These are phyloP conservation scores for Pichia kudriavzevii DNA, from an alignment of 1,139 yeast species.

Conservation along the genomic window DNA sequence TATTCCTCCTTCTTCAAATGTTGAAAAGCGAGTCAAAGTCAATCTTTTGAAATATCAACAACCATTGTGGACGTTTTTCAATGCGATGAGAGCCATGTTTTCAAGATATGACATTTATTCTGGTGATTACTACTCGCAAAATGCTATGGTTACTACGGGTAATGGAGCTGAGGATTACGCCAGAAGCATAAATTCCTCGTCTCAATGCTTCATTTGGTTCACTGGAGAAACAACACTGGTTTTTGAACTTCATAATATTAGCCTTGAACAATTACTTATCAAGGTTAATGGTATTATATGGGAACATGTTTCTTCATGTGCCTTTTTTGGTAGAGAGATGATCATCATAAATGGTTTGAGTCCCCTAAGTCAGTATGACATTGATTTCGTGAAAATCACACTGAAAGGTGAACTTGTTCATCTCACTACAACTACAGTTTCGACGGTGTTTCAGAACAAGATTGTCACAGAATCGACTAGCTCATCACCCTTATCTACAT, in stretches of 20 bases:
- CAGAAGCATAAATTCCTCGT: slow-evolving; percentile 22
- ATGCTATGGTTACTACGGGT: slow-evolving; percentile 33
- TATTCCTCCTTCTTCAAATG: neutral
- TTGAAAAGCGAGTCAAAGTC: slow-evolving; percentile 18
- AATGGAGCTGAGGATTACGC: slow-evolving; percentile 27
- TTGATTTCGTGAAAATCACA: slow-evolving; percentile 44
- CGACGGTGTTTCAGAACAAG: slow-evolving; percentile 34
- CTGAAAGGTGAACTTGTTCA: slow-evolving; percentile 32
- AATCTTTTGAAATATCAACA: slow-evolving; percentile 33
- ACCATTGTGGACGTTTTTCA: slow-evolving; percentile 63
- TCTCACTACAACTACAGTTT: slow-evolving; percentile 37
- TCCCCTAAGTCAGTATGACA: slow-evolving; percentile 61
- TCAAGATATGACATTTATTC: slow-evolving; percentile 37
- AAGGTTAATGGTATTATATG: slow-evolving; percentile 56
- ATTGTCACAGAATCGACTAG: slow-evolving; percentile 34
- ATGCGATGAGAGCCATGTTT: slow-evolving; percentile 52
- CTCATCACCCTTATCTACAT: slow-evolving; percentile 47
- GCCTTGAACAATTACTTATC: slow-evolving; percentile 36
- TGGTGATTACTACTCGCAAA: slow-evolving; percentile 30
- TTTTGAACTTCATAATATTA: slow-evolving; percentile 36
- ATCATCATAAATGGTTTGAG: slow-evolving; percentile 58
- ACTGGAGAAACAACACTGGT: slow-evolving; percentile 48
- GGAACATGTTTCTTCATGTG: slow-evolving; percentile 44
- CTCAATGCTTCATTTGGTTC: slow-evolving; percentile 40
- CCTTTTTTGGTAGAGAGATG: slow-evolving; percentile 33